Conservation (phyloP, 176 grass and related monocot genomes). For the Leersia perrieri region DNA sequence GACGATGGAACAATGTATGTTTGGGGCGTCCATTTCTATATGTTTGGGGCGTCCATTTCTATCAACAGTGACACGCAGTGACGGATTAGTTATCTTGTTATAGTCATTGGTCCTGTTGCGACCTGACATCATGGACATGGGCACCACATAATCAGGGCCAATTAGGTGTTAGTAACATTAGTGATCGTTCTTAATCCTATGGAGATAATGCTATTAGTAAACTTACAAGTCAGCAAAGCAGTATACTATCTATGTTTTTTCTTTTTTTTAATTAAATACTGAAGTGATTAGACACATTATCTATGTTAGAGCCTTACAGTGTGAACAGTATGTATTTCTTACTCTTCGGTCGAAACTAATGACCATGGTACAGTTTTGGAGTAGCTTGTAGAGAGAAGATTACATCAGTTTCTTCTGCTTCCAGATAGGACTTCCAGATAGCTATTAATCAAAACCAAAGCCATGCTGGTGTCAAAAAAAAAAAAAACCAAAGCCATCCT, state of each 20-base stretch:
- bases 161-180: background rate
- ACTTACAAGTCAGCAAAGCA: background rate
- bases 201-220: background rate
- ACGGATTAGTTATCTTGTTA: constrained; percentile 11
- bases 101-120: constrained; percentile 3
- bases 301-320: background rate
- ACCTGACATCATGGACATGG: background rate
- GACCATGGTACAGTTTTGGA: background rate
- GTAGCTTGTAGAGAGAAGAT: background rate
- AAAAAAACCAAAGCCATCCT: background rate
- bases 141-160: background rate
- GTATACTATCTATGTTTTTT: background rate
- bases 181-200: background rate
- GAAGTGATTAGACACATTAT: background rate
- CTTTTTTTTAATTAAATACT: no score
- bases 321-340: background rate
- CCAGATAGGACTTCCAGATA: no score
- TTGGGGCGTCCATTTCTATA: background rate
- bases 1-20: background rate
- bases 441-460: background rate
- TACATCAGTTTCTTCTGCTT: background rate
- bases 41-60: background rate
- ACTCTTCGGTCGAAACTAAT: no score
- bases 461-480: no score
- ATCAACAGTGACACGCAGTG: background rate